Evolutionary conservation across 2,329 filamentous ascomycete genomes (phyloP), one percentile per base, ranked within the genome.

Genomic region (Blastomyces gilchristii): DNA sequence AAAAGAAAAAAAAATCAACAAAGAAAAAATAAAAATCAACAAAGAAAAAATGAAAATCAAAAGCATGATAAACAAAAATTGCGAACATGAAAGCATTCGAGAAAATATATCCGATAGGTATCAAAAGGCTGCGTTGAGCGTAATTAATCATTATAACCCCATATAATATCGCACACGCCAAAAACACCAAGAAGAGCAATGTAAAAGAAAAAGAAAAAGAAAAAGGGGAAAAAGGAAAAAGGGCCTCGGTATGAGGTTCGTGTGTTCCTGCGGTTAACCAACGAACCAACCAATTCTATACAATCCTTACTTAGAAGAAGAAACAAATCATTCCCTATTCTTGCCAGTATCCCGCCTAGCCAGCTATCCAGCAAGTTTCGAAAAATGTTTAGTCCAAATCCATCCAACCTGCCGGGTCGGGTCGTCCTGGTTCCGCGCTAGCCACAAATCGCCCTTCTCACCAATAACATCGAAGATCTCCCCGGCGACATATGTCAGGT

Each of bases 321-420:
- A 37, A 37, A 54, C 6, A 8, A 25, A 49, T 11, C 25, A 52
- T 52, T n/a, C 6, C 7, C 28, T 9, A 54, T 58, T 7, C 37
- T 45, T 12, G 14, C 25, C n/a, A 37, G 34, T 49, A 34, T 59
- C 25, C 53, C 2, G 0, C 31, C 31, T 4, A 14, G 6, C 12
- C 37, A 43, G 18, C n/a, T 64, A 67, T 34, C 61, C 63, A 45
- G 65, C 65, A 37, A 84, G 72, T 62, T 80, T 81, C 52, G 88
- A 88, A 80, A 99, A 99, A 78, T 99, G 94, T 76, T 97, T 97
- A 71, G 92, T 96, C 94, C 94, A 99, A 71, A 99, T 96, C 94
- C 94, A 99, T 60, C 94, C 94, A 43, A 97, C 87, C 67, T 86
- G 83, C 67, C 88, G 84, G 12, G 80, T 82, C 1, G 85, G 79